Percentiles rank a stretch among this genome's conserved stretches.
Conservation (phyloP, 148 eudicot genomes). For the Silene conica region DNA sequence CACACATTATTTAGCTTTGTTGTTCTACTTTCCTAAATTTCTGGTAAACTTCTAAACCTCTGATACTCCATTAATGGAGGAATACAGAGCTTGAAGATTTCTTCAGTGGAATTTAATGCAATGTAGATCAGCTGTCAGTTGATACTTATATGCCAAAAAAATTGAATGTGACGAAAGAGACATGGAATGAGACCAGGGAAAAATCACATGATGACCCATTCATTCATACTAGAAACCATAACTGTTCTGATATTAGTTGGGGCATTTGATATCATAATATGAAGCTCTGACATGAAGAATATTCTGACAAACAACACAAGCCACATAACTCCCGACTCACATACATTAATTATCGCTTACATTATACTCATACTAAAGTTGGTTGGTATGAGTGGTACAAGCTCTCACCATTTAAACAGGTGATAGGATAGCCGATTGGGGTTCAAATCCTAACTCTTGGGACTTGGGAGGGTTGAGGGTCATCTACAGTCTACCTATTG, state of each 20-base stretch:
- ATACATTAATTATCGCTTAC: constrained; percentile 2
- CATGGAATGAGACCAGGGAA: constrained; percentile 2
- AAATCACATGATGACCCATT: constrained; percentile 16
- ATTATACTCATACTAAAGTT: background rate
- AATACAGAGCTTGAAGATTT: no score
- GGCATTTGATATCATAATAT: constrained; percentile 2
- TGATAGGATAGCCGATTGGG: no score
- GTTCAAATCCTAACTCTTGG: no score
- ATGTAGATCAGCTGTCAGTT: background rate
- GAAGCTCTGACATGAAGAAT: constrained; percentile 24
- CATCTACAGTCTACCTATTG: no score
- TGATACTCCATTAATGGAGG: no score
- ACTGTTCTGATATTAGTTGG: background rate
- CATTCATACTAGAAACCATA: background rate
- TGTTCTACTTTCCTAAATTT: no score
- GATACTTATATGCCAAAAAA: background rate
- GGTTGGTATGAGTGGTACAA: no score
- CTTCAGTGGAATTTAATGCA: background rate
- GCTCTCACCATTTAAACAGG: no score
- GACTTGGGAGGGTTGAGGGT: no score
- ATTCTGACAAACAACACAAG: constrained; percentile 18
- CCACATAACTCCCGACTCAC: constrained; percentile 9
- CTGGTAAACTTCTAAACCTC: no score
- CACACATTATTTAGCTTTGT: no score
- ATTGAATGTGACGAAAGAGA: constrained; percentile 16